Evolutionary conservation across 768 basidiomycete genomes (phyloP).

Genomic region (Pulveroboletus sp.): DNA sequence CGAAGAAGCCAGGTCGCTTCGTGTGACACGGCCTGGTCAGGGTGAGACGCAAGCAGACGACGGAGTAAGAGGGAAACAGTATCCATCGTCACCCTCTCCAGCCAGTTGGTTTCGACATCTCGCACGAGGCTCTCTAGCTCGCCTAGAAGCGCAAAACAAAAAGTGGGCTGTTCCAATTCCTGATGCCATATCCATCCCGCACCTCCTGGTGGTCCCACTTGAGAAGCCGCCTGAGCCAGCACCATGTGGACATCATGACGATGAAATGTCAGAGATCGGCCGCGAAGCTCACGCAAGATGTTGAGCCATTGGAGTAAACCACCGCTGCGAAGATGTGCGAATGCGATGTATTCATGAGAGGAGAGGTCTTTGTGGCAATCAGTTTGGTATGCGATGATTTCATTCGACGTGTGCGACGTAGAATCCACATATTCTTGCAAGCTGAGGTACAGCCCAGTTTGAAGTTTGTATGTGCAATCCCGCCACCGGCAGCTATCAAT

Average conservation of each 20-base stretch:
- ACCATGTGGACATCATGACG: conserved; percentile 39
- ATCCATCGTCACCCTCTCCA: conserved; percentile 28
- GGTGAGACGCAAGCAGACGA: conserved; percentile 34
- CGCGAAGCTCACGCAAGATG: conserved; percentile 40
- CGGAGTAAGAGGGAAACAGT: conserved; percentile 31
- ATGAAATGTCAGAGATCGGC: conserved; percentile 36
- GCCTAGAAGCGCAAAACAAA: conserved; percentile 32
- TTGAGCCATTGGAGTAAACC: conserved; percentile 49
- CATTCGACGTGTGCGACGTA: conserved; percentile 40
- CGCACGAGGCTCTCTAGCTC: conserved; percentile 33
- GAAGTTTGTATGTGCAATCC: conserved; percentile 30
- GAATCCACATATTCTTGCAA: conserved; percentile 35
- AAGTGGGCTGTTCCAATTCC: conserved; percentile 31
- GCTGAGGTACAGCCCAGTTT: conserved; percentile 28
- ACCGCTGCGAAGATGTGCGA: conserved; percentile 44
- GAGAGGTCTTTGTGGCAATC: conserved; percentile 39
- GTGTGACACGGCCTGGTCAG: conserved; percentile 6
- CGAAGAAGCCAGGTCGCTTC: conserved; percentile 27
- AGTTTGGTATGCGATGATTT: conserved; percentile 39
- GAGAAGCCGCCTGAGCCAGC: conserved; percentile 41
- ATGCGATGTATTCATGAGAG: conserved; percentile 44
- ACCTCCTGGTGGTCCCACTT: conserved; percentile 34
- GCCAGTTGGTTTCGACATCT: conserved; percentile 41
- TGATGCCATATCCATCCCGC: conserved; percentile 37
- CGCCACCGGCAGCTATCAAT: too few relatives aligned